phyloP scores from a whole-genome alignment of 2,329 filamentous ascomycete species.

The Lasiodiplodia citricola region DNA sequence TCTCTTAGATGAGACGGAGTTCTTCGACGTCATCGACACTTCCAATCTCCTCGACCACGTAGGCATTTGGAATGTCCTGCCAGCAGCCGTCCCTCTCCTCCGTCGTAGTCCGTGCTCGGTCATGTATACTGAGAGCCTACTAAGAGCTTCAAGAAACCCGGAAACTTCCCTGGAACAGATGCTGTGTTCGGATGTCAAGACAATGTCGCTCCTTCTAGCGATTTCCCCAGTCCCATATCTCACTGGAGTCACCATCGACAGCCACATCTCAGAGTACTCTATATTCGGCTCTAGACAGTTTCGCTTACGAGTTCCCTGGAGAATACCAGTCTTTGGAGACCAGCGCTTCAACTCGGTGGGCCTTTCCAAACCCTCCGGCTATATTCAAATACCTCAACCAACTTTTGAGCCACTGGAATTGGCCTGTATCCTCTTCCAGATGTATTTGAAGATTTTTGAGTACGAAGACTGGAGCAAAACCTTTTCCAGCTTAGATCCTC shows the following conservation, averaged over 20 bases:
- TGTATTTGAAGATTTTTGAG: constrained; percentile 14
- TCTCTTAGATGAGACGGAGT: constrained; percentile 44
- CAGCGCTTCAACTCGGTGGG: background rate
- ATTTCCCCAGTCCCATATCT: background rate
- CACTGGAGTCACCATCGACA: background rate
- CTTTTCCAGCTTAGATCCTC: background rate
- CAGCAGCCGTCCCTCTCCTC: constrained; percentile 56
- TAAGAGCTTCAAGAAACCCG: constrained; percentile 37
- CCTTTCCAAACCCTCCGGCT: background rate
- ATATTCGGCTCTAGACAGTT: background rate
- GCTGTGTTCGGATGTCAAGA: constrained; percentile 52
- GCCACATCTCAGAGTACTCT: background rate
- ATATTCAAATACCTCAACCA: background rate
- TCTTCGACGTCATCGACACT: constrained; percentile 64
- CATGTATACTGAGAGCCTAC: constrained; percentile 56
- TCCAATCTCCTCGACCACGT: constrained; percentile 53
- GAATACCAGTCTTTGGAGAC: background rate
- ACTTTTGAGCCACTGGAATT: background rate
- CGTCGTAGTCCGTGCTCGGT: constrained; percentile 51
- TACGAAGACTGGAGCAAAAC: background rate
- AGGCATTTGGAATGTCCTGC: constrained; percentile 54
- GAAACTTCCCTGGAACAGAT: constrained; percentile 45
- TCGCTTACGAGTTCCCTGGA: constrained; percentile 17
- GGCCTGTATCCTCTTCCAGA: background rate
- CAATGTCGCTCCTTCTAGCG: constrained; percentile 54